These are phyloP conservation scores for Penicillium cinerascens DNA, from an alignment of 495 filamentous ascomycete genomes.

Conservation along the genomic window DNA sequence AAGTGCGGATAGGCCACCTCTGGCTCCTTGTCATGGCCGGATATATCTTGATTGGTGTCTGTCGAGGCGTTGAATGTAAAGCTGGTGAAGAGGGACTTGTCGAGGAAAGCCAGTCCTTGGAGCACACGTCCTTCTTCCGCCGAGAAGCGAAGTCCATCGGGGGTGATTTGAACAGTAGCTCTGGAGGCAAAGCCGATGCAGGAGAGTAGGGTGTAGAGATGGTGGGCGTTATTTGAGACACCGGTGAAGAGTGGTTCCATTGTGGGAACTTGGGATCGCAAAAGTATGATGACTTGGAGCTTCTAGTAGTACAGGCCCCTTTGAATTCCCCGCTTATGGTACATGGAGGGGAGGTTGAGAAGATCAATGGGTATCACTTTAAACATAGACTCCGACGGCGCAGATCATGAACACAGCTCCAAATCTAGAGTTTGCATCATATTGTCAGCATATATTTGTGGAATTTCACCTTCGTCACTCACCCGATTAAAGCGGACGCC, in stretches of 20 bases:
- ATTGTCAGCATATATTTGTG: background rate
- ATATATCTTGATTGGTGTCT: constrained; percentile 19
- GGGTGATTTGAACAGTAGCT: constrained; percentile 78
- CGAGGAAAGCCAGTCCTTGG: constrained; percentile 82
- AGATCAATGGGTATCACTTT: constrained; percentile 42
- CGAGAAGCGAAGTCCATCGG: constrained; percentile 79
- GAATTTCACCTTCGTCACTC: constrained; percentile 30
- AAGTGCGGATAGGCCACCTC: constrained; percentile 52
- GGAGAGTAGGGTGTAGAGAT: constrained; percentile 84
- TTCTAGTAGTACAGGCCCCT: constrained; percentile 38
- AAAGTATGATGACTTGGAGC: constrained; percentile 24
- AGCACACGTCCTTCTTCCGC: constrained; percentile 81
- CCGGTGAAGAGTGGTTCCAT: constrained; percentile 68
- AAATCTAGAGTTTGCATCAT: constrained; percentile 54
- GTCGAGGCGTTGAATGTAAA: constrained; percentile 61
- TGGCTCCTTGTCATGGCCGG: constrained; percentile 32
- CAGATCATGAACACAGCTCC: constrained; percentile 98
- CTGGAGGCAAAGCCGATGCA: constrained; percentile 80
- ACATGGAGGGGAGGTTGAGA: constrained; percentile 29
- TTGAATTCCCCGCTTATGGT: constrained; percentile 36
- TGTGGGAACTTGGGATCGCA: constrained; percentile 5
- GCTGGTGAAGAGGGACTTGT: constrained; percentile 79
- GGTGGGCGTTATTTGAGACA: constrained; percentile 79
- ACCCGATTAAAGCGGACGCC: constrained; percentile 88
- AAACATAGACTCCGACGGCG: constrained; percentile 98